phyloP scores from a whole-genome alignment of 1,284 basidiomycete species.

The Hortiboletus rubellus region DNA sequence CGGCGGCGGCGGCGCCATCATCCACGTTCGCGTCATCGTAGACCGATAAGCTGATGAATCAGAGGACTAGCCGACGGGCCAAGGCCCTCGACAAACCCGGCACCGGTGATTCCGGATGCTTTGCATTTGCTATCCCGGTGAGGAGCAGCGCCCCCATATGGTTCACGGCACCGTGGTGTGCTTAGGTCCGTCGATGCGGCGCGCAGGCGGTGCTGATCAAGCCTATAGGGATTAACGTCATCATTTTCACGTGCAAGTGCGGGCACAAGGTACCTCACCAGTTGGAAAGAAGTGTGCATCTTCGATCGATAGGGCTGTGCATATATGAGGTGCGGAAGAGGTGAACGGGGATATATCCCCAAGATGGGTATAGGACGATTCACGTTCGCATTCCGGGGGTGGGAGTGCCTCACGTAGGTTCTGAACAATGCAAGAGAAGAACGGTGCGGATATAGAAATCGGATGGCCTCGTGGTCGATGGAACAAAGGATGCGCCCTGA shows the following conservation, averaged over 20 bases:
- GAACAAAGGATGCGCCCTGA: not conserved
- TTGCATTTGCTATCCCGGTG: not conserved
- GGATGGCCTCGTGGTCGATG: slow-evolving; percentile 5
- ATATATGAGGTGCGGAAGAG: not conserved
- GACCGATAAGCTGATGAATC: not conserved
- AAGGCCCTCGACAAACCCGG: not conserved
- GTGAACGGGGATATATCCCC: not conserved
- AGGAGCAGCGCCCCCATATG: too few relatives aligned
- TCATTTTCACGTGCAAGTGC: not conserved
- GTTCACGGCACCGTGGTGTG: too few relatives aligned
- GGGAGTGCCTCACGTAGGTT: not conserved
- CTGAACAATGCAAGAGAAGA: not conserved
- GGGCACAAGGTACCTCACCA: not conserved
- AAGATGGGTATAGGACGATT: not conserved
- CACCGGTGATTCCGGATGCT: not conserved
- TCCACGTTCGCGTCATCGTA: not conserved
- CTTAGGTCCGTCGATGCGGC: too few relatives aligned
- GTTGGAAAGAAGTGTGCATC: too few relatives aligned
- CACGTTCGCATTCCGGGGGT: not conserved
- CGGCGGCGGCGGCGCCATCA: not conserved
- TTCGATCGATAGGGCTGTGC: not conserved
- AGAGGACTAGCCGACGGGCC: not conserved
- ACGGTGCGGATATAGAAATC: not conserved
- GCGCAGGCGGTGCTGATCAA: not conserved
- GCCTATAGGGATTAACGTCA: not conserved